Base-by-base conservation (phyloP, 2,329 filamentous ascomycete species). In the Stachybotrys chartarum region DNA sequence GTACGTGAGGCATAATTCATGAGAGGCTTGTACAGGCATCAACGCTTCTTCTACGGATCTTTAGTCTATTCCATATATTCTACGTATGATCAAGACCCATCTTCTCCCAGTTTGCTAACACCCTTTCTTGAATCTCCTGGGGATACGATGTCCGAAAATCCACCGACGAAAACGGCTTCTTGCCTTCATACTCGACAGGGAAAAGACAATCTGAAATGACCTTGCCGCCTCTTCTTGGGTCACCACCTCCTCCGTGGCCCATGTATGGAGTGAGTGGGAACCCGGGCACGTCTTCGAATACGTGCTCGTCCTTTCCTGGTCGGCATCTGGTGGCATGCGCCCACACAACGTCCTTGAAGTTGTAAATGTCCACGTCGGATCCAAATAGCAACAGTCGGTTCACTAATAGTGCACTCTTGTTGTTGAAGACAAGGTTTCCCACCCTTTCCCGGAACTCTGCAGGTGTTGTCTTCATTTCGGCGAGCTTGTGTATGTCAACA, bases 401-500 rank as follows among this genome's bases (percentile, higher is more conserved):
- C 39, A 78, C 73, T 75, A 83, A 64, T 52, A 69, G 70, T 3
- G 73, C 70, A 10, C 64, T 51, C 64, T 78, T 79, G 50, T 71
- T 58, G 44, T 64, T 61, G 64, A 72, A 75, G 5, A 77, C 62
- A 1, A 76, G 17, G 42, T 78, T 69, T 1, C 75, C 76, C 8
- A 79, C 59, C 18, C 59, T 61, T 51, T 67, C 65, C 51, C 65
- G 65, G 53, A 80, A 71, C 0, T 72, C 69, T 16, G 63, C 55
- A 0, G 71, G 53, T 3, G 64, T 78, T 11, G 76, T 78, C 51
- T 82, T 78, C 75, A 83, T 77, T 18, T 76, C 73, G n/a, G 78
- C 76, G 7, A 86, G 74, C 61, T 79, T 80, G 11, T 74, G 68
- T 1, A 75, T 79, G 62, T 87, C 83, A 14, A 85, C 76, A 56